Conservation (phyloP, 306 rosid genomes). For the Prosopis cineraria region DNA sequence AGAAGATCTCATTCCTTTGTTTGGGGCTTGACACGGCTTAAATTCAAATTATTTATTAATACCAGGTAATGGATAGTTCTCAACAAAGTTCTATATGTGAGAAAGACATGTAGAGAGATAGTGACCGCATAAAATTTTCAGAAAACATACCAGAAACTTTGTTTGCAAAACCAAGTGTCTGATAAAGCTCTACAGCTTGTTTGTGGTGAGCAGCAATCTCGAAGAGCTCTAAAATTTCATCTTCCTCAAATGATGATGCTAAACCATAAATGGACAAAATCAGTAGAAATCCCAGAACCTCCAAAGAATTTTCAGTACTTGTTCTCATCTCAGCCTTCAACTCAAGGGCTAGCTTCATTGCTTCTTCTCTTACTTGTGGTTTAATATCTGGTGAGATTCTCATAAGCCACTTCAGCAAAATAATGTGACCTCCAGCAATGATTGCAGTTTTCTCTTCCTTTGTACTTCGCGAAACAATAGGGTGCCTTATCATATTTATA, state of each 20-base stretch:
- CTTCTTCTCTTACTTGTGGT: constrained; percentile 48
- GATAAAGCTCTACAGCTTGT: constrained; percentile 45
- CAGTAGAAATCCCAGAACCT: constrained; percentile 53
- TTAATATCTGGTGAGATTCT: constrained; percentile 44
- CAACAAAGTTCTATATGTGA: no score
- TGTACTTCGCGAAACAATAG: constrained; percentile 30
- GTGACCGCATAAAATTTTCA: no score
- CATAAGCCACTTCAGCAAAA: constrained; percentile 42
- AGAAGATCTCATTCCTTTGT: no score
- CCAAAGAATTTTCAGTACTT: constrained; percentile 38
- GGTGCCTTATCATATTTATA: constrained; percentile 45
- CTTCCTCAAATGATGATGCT: constrained; percentile 38
- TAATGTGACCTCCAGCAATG: constrained; percentile 28
- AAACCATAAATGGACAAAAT: constrained; percentile 51
- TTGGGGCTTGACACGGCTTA: no score
- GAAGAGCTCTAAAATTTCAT: constrained; percentile 53
- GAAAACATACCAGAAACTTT: constrained; percentile 51
- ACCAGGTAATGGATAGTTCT: no score
- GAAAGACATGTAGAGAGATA: no score
- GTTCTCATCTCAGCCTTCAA: constrained; percentile 45
- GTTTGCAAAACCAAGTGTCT: constrained; percentile 43
- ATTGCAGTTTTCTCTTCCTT: constrained; percentile 28
- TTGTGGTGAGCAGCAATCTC: constrained; percentile 45
- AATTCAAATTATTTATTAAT: no score
- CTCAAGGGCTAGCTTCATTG: constrained; percentile 49